A percentile compares a stretch with the other conserved stretches of the same genome.
phyloP scores from a whole-genome alignment of 169 alveolate genomes.

The Eimeria acervulina region DNA sequence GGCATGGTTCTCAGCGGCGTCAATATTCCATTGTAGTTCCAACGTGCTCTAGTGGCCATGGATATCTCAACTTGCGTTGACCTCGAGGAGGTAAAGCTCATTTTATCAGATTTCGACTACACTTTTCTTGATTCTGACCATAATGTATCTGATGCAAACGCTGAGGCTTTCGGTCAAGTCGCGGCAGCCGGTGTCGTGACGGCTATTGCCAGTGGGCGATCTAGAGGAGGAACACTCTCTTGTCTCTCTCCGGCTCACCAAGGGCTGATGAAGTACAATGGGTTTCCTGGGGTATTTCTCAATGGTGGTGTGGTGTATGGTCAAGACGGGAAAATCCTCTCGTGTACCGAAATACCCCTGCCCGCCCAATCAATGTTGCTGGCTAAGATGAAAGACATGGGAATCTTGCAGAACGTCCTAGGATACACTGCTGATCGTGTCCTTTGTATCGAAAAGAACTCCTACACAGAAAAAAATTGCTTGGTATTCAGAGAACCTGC shows the following conservation, averaged over 20 bases:
- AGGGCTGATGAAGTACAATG: constrained; percentile 65
- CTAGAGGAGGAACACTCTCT: constrained; percentile 50
- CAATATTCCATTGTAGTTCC: neutral
- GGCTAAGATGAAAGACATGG: constrained; percentile 77
- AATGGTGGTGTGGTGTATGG: constrained; percentile 86
- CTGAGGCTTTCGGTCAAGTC: constrained; percentile 53
- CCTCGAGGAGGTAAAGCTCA: constrained; percentile 54
- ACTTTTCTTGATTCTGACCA: constrained; percentile 76
- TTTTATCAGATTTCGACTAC: constrained; percentile 80
- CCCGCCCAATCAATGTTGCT: constrained; percentile 77
- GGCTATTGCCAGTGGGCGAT: constrained; percentile 81
- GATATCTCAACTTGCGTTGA: constrained; percentile 52
- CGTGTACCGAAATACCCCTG: constrained; percentile 71
- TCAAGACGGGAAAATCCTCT: constrained; percentile 80
- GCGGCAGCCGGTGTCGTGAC: constrained; percentile 52
- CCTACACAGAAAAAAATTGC: constrained; percentile 68
- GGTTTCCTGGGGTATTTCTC: constrained; percentile 86
- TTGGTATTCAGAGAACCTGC: constrained; percentile 75
- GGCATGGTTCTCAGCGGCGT: neutral
- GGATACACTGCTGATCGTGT: constrained; percentile 83
- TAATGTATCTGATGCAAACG: constrained; percentile 60
- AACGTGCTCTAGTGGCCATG: constrained; percentile 38
- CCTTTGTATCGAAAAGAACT: constrained; percentile 80
- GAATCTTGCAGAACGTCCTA: constrained; percentile 69
- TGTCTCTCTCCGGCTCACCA: constrained; percentile 28